Evolutionary conservation across 345 rosid genomes (phyloP).

Genomic region (Hirschfeldia incana): DNA sequence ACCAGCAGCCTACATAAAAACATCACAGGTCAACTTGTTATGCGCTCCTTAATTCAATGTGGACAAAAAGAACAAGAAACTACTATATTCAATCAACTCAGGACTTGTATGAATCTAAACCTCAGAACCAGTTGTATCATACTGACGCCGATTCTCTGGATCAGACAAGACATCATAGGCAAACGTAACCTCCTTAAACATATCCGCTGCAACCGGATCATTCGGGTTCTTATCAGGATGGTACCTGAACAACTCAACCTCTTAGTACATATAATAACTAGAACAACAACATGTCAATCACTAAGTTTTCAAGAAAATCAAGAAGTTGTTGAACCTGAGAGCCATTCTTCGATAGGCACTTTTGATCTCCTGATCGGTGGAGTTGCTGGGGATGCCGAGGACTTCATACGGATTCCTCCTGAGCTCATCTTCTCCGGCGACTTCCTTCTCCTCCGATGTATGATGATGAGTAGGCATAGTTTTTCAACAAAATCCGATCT

Average conservation of each 20-base stretch:
- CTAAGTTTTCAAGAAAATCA: background rate
- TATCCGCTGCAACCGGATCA: conserved; percentile 86
- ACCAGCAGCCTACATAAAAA: conserved; percentile 60
- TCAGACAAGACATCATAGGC: conserved; percentile 86
- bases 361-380: conserved; percentile 93
- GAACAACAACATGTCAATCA: too few species aligned
- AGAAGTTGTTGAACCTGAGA: conserved; percentile 56
- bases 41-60: background rate
- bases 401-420: conserved; percentile 88
- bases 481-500: background rate
- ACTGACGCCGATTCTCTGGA: conserved; percentile 80
- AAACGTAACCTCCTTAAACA: conserved; percentile 88
- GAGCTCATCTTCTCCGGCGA: conserved; percentile 55
- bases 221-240: conserved; percentile 98
- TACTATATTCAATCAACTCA: too few species aligned
- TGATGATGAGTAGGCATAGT: conserved; percentile 54
- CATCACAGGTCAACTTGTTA: background rate
- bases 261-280: background rate
- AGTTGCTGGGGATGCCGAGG: conserved; percentile 64
- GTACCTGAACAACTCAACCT: conserved; percentile 54
- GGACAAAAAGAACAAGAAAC: too few species aligned
- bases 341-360: conserved; percentile 93
- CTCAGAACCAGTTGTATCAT: conserved; percentile 88
- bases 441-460: conserved; percentile 56
- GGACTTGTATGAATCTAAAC: conserved; percentile 35